A percentile compares a stretch with the other conserved stretches of the same genome.
Evolutionary conservation across 164 flowering plant genomes (phyloP).

Genomic region (Berberis vulgaris): DNA sequence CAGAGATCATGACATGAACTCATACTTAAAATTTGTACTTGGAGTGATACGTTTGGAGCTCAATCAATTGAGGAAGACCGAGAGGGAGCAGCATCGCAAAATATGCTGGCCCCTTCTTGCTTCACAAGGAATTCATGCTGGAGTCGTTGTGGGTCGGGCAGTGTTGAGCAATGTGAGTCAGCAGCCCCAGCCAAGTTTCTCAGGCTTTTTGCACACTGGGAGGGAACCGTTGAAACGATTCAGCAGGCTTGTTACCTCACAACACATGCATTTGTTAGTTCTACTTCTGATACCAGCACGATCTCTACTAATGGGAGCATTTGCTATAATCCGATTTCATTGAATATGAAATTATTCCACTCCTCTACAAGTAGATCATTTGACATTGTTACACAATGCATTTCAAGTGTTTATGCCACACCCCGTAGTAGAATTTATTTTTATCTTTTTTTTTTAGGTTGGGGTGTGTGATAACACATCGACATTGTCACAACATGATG

Average conservation of each 20-base stretch:
- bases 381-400: not conserved
- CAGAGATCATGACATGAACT: constrained; percentile 89
- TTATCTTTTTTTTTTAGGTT: too few relatives aligned
- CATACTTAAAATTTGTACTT: constrained; percentile 59
- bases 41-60: constrained; percentile 68
- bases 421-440: too few relatives aligned
- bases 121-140: constrained; percentile 17
- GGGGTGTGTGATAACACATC: too few relatives aligned
- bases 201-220: constrained; percentile 40
- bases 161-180: constrained; percentile 7
- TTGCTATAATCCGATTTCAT: constrained; percentile 19
- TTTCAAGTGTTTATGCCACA: too few relatives aligned
- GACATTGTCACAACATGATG: too few relatives aligned
- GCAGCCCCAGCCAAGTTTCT: constrained; percentile 37
- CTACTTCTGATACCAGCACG: constrained; percentile 59
- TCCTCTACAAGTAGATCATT: not conserved
- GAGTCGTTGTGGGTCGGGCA: constrained; percentile 20
- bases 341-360: constrained; percentile 6
- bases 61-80: constrained; percentile 46
- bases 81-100: constrained; percentile 47
- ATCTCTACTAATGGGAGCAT: constrained; percentile 35
- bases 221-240: constrained; percentile 57
- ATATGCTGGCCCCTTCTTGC: constrained; percentile 70
- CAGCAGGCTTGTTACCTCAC: constrained; percentile 62
- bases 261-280: constrained; percentile 58